Evolutionary conservation across 1,284 basidiomycete genomes (phyloP).

Genomic region (Fomitopsis betulina): DNA sequence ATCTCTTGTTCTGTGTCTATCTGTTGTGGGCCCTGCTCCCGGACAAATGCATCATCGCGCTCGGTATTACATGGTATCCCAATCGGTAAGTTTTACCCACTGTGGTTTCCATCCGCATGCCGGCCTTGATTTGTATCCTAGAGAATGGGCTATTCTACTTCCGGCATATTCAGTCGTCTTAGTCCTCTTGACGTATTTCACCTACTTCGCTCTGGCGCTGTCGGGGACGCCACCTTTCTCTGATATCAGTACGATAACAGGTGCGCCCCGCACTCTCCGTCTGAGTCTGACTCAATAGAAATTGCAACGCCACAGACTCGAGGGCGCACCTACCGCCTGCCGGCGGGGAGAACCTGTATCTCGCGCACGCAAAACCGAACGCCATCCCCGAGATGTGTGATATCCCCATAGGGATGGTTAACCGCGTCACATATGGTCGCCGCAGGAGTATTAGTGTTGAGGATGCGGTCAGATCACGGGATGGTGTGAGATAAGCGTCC

Average conservation of each 20-base stretch:
- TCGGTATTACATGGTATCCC: constrained; percentile 85
- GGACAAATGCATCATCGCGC: constrained; percentile 46
- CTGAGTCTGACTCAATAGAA: background rate
- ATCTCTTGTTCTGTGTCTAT: constrained; percentile 66
- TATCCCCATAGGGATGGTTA: constrained; percentile 78
- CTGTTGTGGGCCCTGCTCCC: constrained; percentile 61
- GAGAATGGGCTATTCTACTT: constrained; percentile 85
- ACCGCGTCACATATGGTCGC: constrained; percentile 40
- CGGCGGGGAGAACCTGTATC: constrained; percentile 39
- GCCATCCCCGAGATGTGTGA: constrained; percentile 69
- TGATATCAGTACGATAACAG: constrained; percentile 58
- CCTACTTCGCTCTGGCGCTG: constrained; percentile 74
- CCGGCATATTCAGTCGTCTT: constrained; percentile 76
- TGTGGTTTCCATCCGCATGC: background rate
- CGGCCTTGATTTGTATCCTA: constrained; percentile 24
- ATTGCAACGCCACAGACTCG: constrained; percentile 39
- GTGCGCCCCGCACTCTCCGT: constrained; percentile 17
- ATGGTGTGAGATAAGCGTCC: background rate
- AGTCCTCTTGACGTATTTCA: constrained; percentile 73
- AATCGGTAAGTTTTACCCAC: constrained; percentile 52
- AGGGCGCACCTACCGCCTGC: constrained; percentile 43
- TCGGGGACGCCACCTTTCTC: constrained; percentile 67
- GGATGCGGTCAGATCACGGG: background rate
- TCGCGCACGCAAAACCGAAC: constrained; percentile 38
- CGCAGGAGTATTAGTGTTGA: background rate